Evolutionary conservation across 305 asterid species (phyloP), one percentile per base, ranked within the genome.

Genomic region (Solanum hybrid): DNA sequence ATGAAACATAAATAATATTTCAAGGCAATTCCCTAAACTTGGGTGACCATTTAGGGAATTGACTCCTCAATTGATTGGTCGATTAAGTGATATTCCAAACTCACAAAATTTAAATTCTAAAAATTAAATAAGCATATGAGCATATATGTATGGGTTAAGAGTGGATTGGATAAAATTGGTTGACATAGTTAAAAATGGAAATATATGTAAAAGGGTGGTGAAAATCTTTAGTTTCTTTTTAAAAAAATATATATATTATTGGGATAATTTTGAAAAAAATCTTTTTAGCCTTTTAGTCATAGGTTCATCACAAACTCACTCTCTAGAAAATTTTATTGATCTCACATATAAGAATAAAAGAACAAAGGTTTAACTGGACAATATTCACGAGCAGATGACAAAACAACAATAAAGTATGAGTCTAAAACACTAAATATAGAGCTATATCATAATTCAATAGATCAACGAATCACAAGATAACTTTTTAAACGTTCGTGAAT

Each of bases 321-420:
- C 0, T 60, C 11, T 60, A 0, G 11, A 60, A 0, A 60, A 19
- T 19, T 19, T 60, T 60, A 19, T 19, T 19, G 5, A 19, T 19
- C 26, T 19, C 71, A 19, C n/a, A 3, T 56, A 56, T 56, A 19
- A 60, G 2, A 60, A 60, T 60, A 60, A 60, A 45, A 60, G 26
- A 60, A 56, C 24, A 56, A 60, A 60, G 26, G 0, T 19, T 60
- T 19, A 19, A 19, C 0, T 56, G 4, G 2, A 56, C 0, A 56
- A 19, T 56, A 56, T 56, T 56, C 0, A 56, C 69, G 24, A 56
- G 10, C 2, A 56, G 10, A 56, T 56, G 11, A 56, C 4, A 56
- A 56, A 19, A 0, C 11, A 0, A 7, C 5, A 0, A 60, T 7
- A 4, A 19, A 60, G 26, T 60, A 60, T 0, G 24, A 60, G 4